Percentiles rank a stretch among this genome's conserved stretches.
phyloP scores from a whole-genome alignment of 768 basidiomycete genomes.

The Symmetrospora coprosmae region DNA sequence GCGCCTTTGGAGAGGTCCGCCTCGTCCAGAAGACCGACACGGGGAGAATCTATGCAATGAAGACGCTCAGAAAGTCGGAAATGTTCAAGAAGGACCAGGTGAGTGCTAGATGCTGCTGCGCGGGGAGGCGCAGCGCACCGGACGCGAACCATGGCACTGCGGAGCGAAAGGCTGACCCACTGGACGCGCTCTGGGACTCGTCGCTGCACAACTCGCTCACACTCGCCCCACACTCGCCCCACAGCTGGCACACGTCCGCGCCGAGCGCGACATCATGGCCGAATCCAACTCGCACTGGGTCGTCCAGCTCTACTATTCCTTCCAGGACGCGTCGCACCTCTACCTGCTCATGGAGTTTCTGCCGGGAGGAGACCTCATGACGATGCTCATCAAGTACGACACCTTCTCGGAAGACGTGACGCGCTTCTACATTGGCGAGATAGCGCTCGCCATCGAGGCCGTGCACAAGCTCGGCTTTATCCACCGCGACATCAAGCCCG shows the following conservation, averaged over 20 bases:
- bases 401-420: constrained; percentile 97
- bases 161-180: no score
- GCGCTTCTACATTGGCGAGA: constrained; percentile 97
- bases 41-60: constrained; percentile 98
- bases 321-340: constrained; percentile 71
- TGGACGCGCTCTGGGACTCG: no score
- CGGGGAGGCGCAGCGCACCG: no score
- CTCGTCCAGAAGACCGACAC: constrained; percentile 93
- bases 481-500: constrained; percentile 97
- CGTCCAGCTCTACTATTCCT: constrained; percentile 21
- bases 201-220: no score
- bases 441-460: constrained; percentile 90
- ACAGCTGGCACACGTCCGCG: constrained; percentile 94
- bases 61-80: constrained; percentile 87
- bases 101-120: constrained; percentile 29
- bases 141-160: background rate
- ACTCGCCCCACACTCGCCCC: no score
- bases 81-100: constrained; percentile 99
- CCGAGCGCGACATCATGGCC: constrained; percentile 36
- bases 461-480: constrained; percentile 96
- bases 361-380: constrained; percentile 97
- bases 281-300: constrained; percentile 49
- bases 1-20: constrained; percentile 95
- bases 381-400: constrained; percentile 99
- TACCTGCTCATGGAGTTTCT: constrained; percentile 99